Conservation (phyloP, 768 basidiomycete genomes). For the Lentinula edodes region DNA sequence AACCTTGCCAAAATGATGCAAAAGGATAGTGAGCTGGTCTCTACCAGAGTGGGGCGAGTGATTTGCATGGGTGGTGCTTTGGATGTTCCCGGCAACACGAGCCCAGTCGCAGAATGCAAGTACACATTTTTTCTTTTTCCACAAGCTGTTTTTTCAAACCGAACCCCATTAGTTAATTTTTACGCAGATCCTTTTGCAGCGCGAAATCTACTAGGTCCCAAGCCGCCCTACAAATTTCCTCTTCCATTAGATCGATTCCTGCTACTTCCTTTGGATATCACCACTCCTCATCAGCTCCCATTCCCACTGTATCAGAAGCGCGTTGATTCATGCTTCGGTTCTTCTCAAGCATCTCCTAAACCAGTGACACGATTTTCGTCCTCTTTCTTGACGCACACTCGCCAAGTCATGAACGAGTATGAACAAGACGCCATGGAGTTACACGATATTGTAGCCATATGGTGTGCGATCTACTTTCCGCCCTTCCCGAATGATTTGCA, state of each 20-base stretch:
- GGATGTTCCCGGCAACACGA: slow-evolving; percentile 86
- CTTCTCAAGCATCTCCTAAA: slow-evolving; percentile 39
- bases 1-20: slow-evolving; percentile 69
- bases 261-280: slow-evolving; percentile 77
- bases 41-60: slow-evolving; percentile 61
- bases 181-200: slow-evolving; percentile 88
- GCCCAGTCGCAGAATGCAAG: slow-evolving; percentile 80
- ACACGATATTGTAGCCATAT: slow-evolving; percentile 86
- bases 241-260: slow-evolving; percentile 65
- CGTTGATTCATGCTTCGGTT: slow-evolving; percentile 62
- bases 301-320: slow-evolving; percentile 54
- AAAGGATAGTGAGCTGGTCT: slow-evolving; percentile 45
- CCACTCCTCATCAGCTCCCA: slow-evolving; percentile 71
- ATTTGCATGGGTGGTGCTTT: slow-evolving; percentile 92
- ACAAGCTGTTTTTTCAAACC: background rate
- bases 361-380: slow-evolving; percentile 75
- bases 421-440: slow-evolving; percentile 86
- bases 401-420: slow-evolving; percentile 72
- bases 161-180: slow-evolving; percentile 57
- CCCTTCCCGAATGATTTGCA: slow-evolving; percentile 29
- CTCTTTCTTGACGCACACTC: slow-evolving; percentile 67
- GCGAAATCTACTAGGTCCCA: slow-evolving; percentile 52
- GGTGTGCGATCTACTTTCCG: slow-evolving; percentile 77
- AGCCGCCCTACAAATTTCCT: slow-evolving; percentile 41
- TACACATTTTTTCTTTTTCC: background rate